Percentiles rank a stretch among this genome's conserved stretches.
Conservation (phyloP, 2,329 filamentous ascomycete species). For the Xylaria polymorpha region DNA sequence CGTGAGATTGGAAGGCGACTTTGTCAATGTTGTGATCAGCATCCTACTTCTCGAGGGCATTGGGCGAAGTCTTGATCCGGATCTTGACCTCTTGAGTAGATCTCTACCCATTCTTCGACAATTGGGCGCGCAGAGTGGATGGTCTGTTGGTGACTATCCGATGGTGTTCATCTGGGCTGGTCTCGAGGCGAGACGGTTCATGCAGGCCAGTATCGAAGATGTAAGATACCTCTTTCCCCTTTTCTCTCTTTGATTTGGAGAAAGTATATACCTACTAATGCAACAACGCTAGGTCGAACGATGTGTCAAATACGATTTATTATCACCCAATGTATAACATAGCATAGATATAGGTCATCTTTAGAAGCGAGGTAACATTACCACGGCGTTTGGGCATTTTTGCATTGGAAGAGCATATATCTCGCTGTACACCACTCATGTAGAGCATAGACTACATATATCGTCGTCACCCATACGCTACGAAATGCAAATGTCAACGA, state of each 20-base stretch:
- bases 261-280: not conserved
- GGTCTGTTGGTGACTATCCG: slow-evolving; percentile 76
- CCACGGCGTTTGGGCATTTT: slow-evolving; percentile 40
- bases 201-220: slow-evolving; percentile 90
- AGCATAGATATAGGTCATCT: slow-evolving; percentile 14
- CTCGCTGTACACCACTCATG: slow-evolving; percentile 31
- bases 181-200: slow-evolving; percentile 85
- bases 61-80: slow-evolving; percentile 84
- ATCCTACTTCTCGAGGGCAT: slow-evolving; percentile 95
- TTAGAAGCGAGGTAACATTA: slow-evolving; percentile 39
- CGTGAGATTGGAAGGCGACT: slow-evolving; percentile 94
- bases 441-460: slow-evolving; percentile 14
- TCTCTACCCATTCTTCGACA: slow-evolving; percentile 91
- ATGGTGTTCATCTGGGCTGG: slow-evolving; percentile 95
- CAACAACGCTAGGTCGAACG: slow-evolving; percentile 72
- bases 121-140: slow-evolving; percentile 81
- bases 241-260: not conserved
- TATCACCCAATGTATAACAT: slow-evolving; percentile 83
- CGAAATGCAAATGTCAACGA: slow-evolving; percentile 7
- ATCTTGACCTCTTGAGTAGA: slow-evolving; percentile 86
- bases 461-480: not conserved
- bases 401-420: slow-evolving; percentile 8
- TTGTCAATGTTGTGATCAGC: slow-evolving; percentile 97
- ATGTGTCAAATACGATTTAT: slow-evolving; percentile 89
- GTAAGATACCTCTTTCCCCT: slow-evolving; percentile 62